These are phyloP conservation scores for Trametes coccinea DNA, from an alignment of 768 basidiomycete genomes.

Conservation along the genomic window DNA sequence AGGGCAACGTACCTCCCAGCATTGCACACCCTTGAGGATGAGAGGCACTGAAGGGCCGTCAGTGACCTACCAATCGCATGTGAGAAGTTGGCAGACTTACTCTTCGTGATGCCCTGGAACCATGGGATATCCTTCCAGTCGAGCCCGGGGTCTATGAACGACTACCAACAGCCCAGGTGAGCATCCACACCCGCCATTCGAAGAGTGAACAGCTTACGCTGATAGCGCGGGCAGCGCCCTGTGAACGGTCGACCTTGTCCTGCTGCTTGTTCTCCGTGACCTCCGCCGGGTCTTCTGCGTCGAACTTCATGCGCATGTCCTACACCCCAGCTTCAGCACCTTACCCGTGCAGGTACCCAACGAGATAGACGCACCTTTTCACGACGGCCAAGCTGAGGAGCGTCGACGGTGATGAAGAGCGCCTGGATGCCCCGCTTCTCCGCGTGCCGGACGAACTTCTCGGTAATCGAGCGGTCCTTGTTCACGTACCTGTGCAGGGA, in stretches of 20 bases:
- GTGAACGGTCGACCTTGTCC: conserved; percentile 70
- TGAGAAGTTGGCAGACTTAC: conserved; percentile 26
- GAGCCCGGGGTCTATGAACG: conserved; percentile 92
- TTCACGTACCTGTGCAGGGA: conserved; percentile 14
- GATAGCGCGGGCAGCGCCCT: conserved; percentile 94
- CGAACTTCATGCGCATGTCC: conserved; percentile 98
- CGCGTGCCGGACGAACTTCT: conserved; percentile 86
- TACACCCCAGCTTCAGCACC: conserved; percentile 20
- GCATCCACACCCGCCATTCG: background rate
- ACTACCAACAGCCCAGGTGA: conserved; percentile 40
- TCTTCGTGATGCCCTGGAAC: conserved; percentile 60
- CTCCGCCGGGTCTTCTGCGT: conserved; percentile 68
- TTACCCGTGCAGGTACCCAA: background rate
- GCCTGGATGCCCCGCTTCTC: conserved; percentile 89
- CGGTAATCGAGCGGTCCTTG: conserved; percentile 81
- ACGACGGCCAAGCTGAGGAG: conserved; percentile 90
- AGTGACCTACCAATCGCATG: background rate
- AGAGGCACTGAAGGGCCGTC: conserved; percentile 46
- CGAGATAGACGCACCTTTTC: conserved; percentile 57
- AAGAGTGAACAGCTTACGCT: conserved; percentile 50
- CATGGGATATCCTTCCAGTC: conserved; percentile 83
- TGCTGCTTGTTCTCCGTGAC: conserved; percentile 50
- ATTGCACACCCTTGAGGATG: conserved; percentile 65
- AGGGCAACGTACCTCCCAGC: conserved; percentile 46
- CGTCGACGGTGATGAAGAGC: conserved; percentile 96